Evolutionary conservation across 2,329 filamentous ascomycete species (phyloP), one percentile per base, ranked within the genome.

Genomic region (Stylonectria norvegica): DNA sequence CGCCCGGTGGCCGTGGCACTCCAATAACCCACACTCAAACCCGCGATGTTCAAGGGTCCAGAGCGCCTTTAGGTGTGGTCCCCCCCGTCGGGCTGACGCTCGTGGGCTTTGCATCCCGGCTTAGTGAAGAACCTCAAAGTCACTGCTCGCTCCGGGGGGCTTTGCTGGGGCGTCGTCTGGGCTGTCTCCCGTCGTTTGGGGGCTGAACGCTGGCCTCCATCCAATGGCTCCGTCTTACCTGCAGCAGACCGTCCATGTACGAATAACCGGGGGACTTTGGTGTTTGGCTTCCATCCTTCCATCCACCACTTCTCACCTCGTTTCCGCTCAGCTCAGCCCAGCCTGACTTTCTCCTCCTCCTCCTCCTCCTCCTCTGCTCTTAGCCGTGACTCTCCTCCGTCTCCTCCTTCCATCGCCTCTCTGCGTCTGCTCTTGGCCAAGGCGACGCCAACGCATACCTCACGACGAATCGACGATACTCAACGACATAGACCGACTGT

Each of bases 31-130:
- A n/a, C n/a, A n/a, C n/a, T n/a, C n/a, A n/a, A n/a, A n/a, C n/a
- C n/a, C n/a, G n/a, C n/a, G n/a, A n/a, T n/a, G n/a, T n/a, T n/a
- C n/a, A n/a, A n/a, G n/a, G n/a, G n/a, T n/a, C n/a, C n/a, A n/a
- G n/a, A n/a, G n/a, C n/a, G n/a, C n/a, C n/a, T n/a, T n/a, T n/a
- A n/a, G n/a, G n/a, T n/a, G n/a, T n/a, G n/a, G n/a, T n/a, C n/a
- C n/a, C n/a, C n/a, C n/a, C n/a, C n/a, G n/a, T 29, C 15, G 27
- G 27, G 27, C 27, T 29, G 27, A 29, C 27, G 27, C 27, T 29
- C n/a, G 27, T 29, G 12, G 27, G 27, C 27, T 14, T 29, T 14
- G 6, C 7, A 29, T 29, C 27, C 27, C n/a, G 27, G 27, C 7
- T n/a, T n/a, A n/a, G n/a, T n/a, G n/a, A n/a, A n/a, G n/a, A n/a